Conservation (phyloP, 441 rosid species). For the Codiaeum variegatum region DNA sequence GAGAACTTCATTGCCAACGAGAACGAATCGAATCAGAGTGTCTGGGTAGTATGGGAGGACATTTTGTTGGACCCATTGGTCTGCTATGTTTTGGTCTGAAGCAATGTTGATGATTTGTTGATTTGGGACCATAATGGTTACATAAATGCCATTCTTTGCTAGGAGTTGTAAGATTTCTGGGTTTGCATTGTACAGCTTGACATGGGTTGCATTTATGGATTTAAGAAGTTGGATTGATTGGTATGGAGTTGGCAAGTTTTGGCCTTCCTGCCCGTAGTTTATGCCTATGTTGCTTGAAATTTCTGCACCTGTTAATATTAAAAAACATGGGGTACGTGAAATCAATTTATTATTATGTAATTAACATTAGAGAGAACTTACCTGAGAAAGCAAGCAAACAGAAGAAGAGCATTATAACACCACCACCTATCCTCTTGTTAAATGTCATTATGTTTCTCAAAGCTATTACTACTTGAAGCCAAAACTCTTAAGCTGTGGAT, state of each 20-base stretch:
- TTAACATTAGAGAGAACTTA: conserved; percentile 17
- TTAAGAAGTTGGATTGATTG: conserved; percentile 48
- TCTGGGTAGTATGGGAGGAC: conserved; percentile 53
- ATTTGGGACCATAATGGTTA: conserved; percentile 63
- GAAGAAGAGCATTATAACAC: conserved; percentile 4
- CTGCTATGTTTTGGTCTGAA: conserved; percentile 41
- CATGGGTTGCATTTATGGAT: conserved; percentile 47
- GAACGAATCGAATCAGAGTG: conserved; percentile 57
- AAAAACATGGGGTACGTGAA: not conserved
- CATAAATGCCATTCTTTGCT: conserved; percentile 50
- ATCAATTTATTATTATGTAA: not conserved
- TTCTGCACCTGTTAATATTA: conserved; percentile 29
- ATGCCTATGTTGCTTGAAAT: conserved; percentile 50
- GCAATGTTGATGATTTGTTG: conserved; percentile 46
- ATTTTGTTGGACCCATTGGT: conserved; percentile 57
- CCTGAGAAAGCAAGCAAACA: conserved; percentile 25
- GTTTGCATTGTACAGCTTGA: conserved; percentile 63
- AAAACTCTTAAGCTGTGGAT: not conserved
- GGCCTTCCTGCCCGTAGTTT: conserved; percentile 70
- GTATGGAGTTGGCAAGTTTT: conserved; percentile 63
- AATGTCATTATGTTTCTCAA: not conserved
- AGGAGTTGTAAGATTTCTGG: conserved; percentile 56
- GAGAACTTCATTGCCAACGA: conserved; percentile 67
- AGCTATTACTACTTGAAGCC: not conserved
- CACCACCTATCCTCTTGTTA: not conserved